Evolutionary conservation across 2,329 filamentous ascomycete species (phyloP), one percentile per base, ranked within the genome.

Genomic region (Fusarium subglutinans): DNA sequence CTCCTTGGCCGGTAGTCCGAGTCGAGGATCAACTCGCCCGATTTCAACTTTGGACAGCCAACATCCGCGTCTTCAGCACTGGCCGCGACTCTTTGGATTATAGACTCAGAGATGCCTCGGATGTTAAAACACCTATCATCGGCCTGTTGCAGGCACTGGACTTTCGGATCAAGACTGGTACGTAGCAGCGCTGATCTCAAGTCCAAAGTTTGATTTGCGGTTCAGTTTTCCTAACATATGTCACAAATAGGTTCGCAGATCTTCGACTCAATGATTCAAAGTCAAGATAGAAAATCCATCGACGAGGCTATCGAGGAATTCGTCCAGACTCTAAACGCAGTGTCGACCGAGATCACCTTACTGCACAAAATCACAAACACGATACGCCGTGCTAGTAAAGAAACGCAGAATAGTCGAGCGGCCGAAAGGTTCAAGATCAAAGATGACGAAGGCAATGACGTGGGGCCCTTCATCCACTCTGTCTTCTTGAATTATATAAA

Each of bases 221-320:
- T 28, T 28, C 28, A 28, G 28, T 28, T 28, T 28, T 28, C 28
- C 28, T 30, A 4, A 30, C 9, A 30, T 4, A 30, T 30, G 30
- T 1, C 1, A 0, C 22, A n/a, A 43, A 43, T 8, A 44, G 41
- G 41, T 11, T 44, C 41, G 0, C 15, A 0, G 0, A 12, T 44
- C 10, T 6, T 43, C 14, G 14, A 17, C 5, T 43, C 40, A 9
- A 28, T 28, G 28, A 28, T 28, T 28, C 28, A 28, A 28, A 28
- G 8, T 28, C 28, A 9, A 28, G 28, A 28, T 28, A 28, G 8
- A 28, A 28, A 9, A 28, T 9, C 28, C 8, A 28, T 28, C 28
- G 28, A 28, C 1, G 28, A 28, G 28, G 28, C 8, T 28, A 9
- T 9, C 8, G 8, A 28, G 8, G 8, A 28, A 28, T 28, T 28